phyloP scores from a whole-genome alignment of 1,284 basidiomycete species.

The Vanrija sp. region DNA sequence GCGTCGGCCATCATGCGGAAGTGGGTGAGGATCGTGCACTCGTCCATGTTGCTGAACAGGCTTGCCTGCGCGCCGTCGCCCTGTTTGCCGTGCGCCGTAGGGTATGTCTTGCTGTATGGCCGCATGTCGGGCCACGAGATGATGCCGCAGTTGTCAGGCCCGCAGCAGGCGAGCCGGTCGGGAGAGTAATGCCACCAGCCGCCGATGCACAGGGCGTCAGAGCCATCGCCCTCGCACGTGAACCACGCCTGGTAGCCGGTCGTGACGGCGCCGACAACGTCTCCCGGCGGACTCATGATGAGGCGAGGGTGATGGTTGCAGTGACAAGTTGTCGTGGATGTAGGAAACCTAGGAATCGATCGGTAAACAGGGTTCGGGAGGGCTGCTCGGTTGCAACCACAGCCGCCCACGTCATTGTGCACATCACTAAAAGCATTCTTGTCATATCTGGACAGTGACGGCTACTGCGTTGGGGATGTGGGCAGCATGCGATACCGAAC shows the following conservation, averaged over 20 bases:
- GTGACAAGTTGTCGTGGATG: too few species aligned
- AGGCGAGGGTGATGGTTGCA: too few species aligned
- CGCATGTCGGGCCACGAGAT: constrained; percentile 18
- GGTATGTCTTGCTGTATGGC: constrained; percentile 11
- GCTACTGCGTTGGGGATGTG: too few species aligned
- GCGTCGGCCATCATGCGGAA: constrained; percentile 15
- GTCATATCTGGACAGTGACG: too few species aligned
- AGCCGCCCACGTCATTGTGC: too few species aligned
- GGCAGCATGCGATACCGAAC: too few species aligned
- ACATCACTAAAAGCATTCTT: too few species aligned
- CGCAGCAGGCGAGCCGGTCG: constrained; percentile 4
- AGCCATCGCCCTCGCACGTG: constrained; percentile 15
- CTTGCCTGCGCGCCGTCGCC: constrained; percentile 4
- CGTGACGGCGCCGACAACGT: constrained; percentile 15
- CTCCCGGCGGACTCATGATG: constrained; percentile 2
- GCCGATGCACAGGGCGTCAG: constrained; percentile 3
- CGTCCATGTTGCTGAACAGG: constrained; percentile 14
- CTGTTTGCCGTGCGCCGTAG: background rate
- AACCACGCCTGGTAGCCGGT: constrained; percentile 20
- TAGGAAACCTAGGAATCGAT: too few species aligned
- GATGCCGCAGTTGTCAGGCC: constrained; percentile 9
- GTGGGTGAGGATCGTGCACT: constrained; percentile 10
- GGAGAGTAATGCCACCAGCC: constrained; percentile 21
- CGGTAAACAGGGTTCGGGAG: too few species aligned
- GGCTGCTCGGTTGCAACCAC: too few species aligned